phyloP scores from a whole-genome alignment of 1,284 basidiomycete genomes.

The Microbotryum silenes-acaulis region DNA sequence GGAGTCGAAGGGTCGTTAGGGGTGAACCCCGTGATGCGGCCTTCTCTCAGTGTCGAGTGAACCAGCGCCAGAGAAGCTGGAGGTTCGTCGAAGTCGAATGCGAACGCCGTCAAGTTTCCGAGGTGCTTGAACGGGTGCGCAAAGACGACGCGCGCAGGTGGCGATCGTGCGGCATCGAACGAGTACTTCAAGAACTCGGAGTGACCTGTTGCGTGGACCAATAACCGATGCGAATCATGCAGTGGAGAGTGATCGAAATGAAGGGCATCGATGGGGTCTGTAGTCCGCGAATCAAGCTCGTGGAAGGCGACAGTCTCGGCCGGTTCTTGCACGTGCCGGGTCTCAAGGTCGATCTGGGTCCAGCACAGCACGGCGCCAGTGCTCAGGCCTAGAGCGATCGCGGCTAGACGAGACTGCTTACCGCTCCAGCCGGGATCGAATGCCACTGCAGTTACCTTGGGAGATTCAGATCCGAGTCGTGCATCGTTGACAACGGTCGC shows the following conservation, averaged over 20 bases:
- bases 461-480: background rate
- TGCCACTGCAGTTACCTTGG: conserved; percentile 7
- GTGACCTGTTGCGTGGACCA: conserved; percentile 8
- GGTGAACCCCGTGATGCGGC: conserved; percentile 1
- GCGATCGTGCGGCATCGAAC: background rate
- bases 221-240: background rate
- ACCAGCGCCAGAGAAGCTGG: background rate
- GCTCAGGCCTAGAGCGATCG: conserved; percentile 25
- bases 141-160: background rate
- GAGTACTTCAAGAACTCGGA: conserved; percentile 6
- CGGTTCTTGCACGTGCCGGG: background rate
- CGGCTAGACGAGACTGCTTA: conserved; percentile 4
- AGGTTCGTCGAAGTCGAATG: conserved; percentile 23
- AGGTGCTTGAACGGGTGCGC: conserved; percentile 16
- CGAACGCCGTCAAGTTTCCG: conserved; percentile 17
- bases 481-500: background rate
- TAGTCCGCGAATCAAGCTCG: background rate
- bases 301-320: conserved; percentile 5
- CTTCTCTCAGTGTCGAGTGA: conserved; percentile 1
- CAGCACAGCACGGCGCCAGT: conserved; percentile 23
- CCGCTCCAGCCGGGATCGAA: conserved; percentile 24
- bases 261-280: background rate
- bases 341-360: conserved; percentile 6
- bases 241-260: too few species aligned
- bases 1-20: background rate